phyloP scores from a whole-genome alignment of 176 grass and related monocot species.

The Zea mays region Zm-B73-REFERENCE-NAM-5.0 NC_050103.1:18824501-18825000 shows the following conservation, averaged over 20 bases:
- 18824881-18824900: slow-evolving; percentile 5
- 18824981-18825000: background rate
- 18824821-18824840: background rate
- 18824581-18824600: background rate
- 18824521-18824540: background rate
- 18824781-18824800: background rate
- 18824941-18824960: background rate
- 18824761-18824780: background rate
- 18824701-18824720: background rate
- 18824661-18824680: background rate
- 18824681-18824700: background rate
- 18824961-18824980: background rate
- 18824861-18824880: background rate
- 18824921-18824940: background rate
- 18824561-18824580: background rate
- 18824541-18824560: background rate
- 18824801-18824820: slow-evolving; percentile 12
- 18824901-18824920: slow-evolving; percentile 8
- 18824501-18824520: background rate
- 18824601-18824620: background rate
- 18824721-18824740: background rate
- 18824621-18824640: slow-evolving; percentile 6
- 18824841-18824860: background rate
- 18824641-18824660: background rate
- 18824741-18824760: background rate